Evolutionary conservation across 2,329 filamentous ascomycete species (phyloP).

Genomic region (Colletotrichum scovillei): DNA sequence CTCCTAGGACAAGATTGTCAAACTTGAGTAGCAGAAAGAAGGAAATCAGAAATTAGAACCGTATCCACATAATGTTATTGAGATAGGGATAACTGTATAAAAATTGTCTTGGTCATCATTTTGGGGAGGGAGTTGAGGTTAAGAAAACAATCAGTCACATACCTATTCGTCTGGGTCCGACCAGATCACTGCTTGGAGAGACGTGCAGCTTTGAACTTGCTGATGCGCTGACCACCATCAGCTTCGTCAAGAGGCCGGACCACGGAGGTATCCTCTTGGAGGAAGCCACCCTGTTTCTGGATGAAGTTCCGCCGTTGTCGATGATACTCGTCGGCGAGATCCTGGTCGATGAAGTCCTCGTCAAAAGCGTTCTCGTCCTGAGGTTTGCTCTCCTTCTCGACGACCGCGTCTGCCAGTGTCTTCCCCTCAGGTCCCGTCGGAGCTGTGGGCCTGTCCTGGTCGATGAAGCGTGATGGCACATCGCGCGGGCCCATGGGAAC

Average conservation of each 20-base stretch:
- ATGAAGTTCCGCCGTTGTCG: constrained; percentile 85
- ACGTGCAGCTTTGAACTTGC: constrained; percentile 79
- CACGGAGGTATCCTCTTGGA: constrained; percentile 75
- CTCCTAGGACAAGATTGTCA: not conserved
- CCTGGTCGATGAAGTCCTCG: constrained; percentile 78
- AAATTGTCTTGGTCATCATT: constrained; percentile 32
- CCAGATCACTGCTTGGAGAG: constrained; percentile 62
- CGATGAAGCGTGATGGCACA: constrained; percentile 53
- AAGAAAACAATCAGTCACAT: constrained; percentile 19
- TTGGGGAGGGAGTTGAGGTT: not conserved
- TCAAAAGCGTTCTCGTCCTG: constrained; percentile 45
- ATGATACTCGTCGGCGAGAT: constrained; percentile 87
- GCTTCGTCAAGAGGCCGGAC: constrained; percentile 76
- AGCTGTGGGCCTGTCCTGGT: constrained; percentile 49
- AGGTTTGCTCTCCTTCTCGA: constrained; percentile 62
- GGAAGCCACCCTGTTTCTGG: constrained; percentile 84
- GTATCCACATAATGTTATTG: constrained; percentile 29
- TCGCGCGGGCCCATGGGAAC: constrained; percentile 57
- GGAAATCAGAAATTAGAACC: not conserved
- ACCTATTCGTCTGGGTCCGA: constrained; percentile 37
- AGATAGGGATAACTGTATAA: constrained; percentile 36
- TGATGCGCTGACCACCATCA: constrained; percentile 72
- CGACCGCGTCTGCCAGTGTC: constrained; percentile 69
- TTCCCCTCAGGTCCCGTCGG: constrained; percentile 62
- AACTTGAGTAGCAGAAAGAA: not conserved